Percentiles rank a stretch among this genome's conserved stretches.
These are phyloP conservation scores for Metschnikowia rubicola DNA, from an alignment of 805 yeast species.

Conservation along the genomic window DNA sequence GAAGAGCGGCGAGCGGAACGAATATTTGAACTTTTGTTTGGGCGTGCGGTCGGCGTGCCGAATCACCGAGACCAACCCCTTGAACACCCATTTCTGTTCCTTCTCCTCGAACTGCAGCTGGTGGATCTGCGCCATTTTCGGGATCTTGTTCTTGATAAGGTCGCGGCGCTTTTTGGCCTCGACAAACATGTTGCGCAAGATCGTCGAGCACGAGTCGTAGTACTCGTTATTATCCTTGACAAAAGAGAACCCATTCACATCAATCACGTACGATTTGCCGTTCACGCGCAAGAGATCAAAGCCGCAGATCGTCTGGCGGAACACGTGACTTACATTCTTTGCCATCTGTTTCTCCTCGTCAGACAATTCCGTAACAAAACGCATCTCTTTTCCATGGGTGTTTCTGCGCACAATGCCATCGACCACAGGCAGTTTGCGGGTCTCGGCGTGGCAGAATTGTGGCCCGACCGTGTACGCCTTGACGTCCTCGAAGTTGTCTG, in stretches of 20 bases:
- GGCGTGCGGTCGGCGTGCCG: slow-evolving; percentile 99
- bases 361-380: slow-evolving; percentile 79
- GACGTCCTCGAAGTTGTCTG: slow-evolving; percentile 97
- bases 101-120: slow-evolving; percentile 50
- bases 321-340: slow-evolving; percentile 62
- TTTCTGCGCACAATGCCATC: slow-evolving; percentile 97
- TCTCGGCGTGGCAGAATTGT: slow-evolving; percentile 92
- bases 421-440: slow-evolving; percentile 98
- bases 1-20: slow-evolving; percentile 84
- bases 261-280: slow-evolving; percentile 88
- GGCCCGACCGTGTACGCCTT: slow-evolving; percentile 97
- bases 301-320: slow-evolving; percentile 95
- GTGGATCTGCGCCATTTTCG: slow-evolving; percentile 32
- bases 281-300: slow-evolving; percentile 88
- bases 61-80: slow-evolving; percentile 85
- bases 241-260: slow-evolving; percentile 96
- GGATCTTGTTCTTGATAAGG: slow-evolving; percentile 35
- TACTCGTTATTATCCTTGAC: slow-evolving; percentile 88
- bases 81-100: slow-evolving; percentile 93
- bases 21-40: slow-evolving; percentile 93
- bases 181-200: slow-evolving; percentile 69
- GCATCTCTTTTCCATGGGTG: slow-evolving; percentile 94
- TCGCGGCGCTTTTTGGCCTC: slow-evolving; percentile 46
- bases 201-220: slow-evolving; percentile 78
- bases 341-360: slow-evolving; percentile 82